Conservation (phyloP, 1,284 basidiomycete genomes). For the Phellinidium pouzarii region DNA sequence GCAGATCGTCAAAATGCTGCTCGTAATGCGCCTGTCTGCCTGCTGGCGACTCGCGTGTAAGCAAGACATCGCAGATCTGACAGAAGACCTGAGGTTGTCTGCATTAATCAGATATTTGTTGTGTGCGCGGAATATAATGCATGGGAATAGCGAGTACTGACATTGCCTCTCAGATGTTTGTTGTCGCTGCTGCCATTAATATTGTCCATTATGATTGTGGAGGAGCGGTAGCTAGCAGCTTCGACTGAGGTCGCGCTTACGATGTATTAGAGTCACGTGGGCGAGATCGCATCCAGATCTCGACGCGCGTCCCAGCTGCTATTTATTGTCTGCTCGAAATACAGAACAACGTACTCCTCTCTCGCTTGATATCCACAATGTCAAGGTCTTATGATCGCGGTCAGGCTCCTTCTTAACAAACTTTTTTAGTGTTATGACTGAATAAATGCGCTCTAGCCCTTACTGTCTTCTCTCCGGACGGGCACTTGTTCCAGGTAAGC, state of each 20-base stretch:
- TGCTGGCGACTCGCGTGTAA: conserved; percentile 17
- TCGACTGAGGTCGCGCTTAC: no score
- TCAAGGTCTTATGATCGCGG: conserved; percentile 79
- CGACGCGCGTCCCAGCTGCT: conserved; percentile 57
- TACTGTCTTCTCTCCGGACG: conserved; percentile 93
- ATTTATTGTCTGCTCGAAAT: no score
- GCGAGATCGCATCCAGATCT: conserved; percentile 13
- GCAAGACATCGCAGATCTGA: conserved; percentile 19
- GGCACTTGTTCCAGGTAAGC: conserved; percentile 83
- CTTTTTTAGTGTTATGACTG: conserved; percentile 1
- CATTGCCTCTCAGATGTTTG: no score
- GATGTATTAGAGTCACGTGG: no score
- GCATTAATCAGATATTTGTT: background rate
- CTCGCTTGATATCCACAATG: conserved; percentile 33
- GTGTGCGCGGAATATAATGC: background rate
- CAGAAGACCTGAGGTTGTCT: conserved; percentile 18
- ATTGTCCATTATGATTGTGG: conserved; percentile 1
- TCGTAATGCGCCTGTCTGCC: conserved; percentile 23
- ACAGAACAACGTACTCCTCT: conserved; percentile 15
- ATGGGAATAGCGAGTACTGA: no score
- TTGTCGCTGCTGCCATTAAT: no score
- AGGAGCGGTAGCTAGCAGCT: background rate
- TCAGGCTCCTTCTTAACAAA: conserved; percentile 27
- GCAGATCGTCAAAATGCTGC: conserved; percentile 18
- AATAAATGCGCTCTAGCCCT: conserved; percentile 49